Evolutionary conservation across 768 basidiomycete species (phyloP).

Genomic region (Russula griseocarnosa): DNA sequence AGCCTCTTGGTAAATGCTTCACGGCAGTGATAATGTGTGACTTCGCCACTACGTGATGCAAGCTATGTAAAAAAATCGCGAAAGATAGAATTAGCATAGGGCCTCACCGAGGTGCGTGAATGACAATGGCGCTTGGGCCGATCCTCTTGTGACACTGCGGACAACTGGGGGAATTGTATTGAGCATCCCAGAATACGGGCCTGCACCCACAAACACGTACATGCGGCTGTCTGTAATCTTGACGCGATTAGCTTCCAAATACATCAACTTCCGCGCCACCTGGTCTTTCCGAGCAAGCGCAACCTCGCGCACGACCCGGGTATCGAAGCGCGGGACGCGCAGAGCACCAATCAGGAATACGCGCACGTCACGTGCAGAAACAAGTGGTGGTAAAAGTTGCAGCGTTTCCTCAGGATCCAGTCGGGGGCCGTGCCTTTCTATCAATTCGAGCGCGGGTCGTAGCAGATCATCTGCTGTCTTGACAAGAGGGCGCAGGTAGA

Average conservation of each 20-base stretch:
- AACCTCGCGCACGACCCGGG: slow-evolving; percentile 63
- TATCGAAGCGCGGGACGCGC: slow-evolving; percentile 64
- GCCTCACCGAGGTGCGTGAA: slow-evolving; percentile 27
- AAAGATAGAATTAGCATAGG: background rate
- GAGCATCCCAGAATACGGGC: background rate
- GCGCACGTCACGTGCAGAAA: slow-evolving; percentile 75
- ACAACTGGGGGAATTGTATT: slow-evolving; percentile 17
- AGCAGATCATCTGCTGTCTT: slow-evolving; percentile 55
- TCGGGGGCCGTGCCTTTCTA: slow-evolving; percentile 76
- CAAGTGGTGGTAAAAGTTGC: slow-evolving; percentile 83
- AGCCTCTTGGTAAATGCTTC: slow-evolving; percentile 68
- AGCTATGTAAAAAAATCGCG: background rate
- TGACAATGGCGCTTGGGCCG: slow-evolving; percentile 28
- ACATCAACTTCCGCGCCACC: slow-evolving; percentile 66
- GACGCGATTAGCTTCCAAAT: slow-evolving; percentile 74
- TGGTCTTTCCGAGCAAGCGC: slow-evolving; percentile 75
- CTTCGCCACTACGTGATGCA: slow-evolving; percentile 66
- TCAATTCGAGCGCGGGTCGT: slow-evolving; percentile 80
- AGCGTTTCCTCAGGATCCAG: slow-evolving; percentile 80
- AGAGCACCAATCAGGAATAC: slow-evolving; percentile 71
- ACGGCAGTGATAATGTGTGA: slow-evolving; percentile 94
- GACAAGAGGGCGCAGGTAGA: slow-evolving; percentile 76
- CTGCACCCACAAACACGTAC: slow-evolving; percentile 45
- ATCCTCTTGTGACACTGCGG: slow-evolving; percentile 30
- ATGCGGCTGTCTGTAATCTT: slow-evolving; percentile 90